Conservation (phyloP, 768 basidiomycete species). For the Russula sp. region DNA sequence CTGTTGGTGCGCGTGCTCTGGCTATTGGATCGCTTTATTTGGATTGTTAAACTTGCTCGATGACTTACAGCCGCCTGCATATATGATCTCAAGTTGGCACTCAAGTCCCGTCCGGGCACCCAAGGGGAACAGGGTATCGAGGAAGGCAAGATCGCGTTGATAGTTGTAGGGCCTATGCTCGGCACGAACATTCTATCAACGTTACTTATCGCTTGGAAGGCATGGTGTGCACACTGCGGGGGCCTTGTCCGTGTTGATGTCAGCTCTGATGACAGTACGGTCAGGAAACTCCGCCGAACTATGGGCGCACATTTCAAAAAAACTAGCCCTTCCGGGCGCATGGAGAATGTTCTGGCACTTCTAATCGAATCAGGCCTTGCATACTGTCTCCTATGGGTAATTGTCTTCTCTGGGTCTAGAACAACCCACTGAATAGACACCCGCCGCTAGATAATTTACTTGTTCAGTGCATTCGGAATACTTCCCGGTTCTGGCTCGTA, state of each 20-base stretch:
- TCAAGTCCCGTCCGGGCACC: neutral
- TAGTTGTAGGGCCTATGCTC: conserved; percentile 16
- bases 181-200: conserved; percentile 17
- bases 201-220: conserved; percentile 17
- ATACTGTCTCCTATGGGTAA: conserved; percentile 19
- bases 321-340: conserved; percentile 5
- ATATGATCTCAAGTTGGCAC: conserved; percentile 16
- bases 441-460: conserved; percentile 1
- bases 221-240: conserved; percentile 1
- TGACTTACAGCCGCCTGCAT: neutral
- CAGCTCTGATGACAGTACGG: neutral
- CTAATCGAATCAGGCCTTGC: conserved; percentile 16
- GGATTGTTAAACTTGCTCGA: neutral
- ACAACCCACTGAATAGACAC: neutral
- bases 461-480: conserved; percentile 5
- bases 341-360: conserved; percentile 10
- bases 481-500: conserved; percentile 16
- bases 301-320: conserved; percentile 6
- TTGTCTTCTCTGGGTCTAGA: neutral
- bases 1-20: neutral
- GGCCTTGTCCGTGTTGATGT: neutral
- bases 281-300: conserved; percentile 7
- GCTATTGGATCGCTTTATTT: neutral
- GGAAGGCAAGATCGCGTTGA: conserved; percentile 8
- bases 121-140: neutral